A percentile compares a stretch with the other conserved stretches of the same genome.
Evolutionary conservation across 73 alveolate species (phyloP).

Genomic region (Paramecium octaurelia): DNA sequence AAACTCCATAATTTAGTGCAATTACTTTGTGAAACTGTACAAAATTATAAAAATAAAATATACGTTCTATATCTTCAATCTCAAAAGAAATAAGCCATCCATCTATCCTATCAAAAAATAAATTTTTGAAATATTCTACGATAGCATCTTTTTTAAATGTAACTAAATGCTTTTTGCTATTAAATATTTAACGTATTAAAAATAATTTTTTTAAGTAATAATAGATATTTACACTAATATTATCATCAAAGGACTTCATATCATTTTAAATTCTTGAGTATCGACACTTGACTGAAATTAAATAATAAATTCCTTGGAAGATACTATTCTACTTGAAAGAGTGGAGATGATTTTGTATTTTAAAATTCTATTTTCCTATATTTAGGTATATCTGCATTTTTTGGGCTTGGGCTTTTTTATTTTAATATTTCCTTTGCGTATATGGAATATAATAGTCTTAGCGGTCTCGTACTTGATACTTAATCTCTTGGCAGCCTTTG

Average conservation of each 20-base stretch:
- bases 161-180: neutral
- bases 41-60: neutral
- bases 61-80: neutral
- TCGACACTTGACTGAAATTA: neutral
- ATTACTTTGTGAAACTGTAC: neutral
- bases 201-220: neutral
- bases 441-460: neutral
- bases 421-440: neutral
- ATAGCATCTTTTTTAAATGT: neutral
- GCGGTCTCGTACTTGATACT: conserved; percentile 22
- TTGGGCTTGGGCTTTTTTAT: neutral
- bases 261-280: neutral
- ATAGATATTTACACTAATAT: neutral
- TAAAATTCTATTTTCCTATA: neutral
- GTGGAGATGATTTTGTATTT: neutral
- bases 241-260: neutral
- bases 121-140: too few relatives aligned
- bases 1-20: neutral
- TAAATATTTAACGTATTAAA: neutral
- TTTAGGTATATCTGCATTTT: neutral
- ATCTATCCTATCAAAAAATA: neutral
- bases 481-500: neutral
- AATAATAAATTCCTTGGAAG: neutral
- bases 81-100: neutral
- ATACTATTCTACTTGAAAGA: neutral